Base-by-base conservation (phyloP, 345 rosid genomes). In the Lenwebbia sp. region DNA sequence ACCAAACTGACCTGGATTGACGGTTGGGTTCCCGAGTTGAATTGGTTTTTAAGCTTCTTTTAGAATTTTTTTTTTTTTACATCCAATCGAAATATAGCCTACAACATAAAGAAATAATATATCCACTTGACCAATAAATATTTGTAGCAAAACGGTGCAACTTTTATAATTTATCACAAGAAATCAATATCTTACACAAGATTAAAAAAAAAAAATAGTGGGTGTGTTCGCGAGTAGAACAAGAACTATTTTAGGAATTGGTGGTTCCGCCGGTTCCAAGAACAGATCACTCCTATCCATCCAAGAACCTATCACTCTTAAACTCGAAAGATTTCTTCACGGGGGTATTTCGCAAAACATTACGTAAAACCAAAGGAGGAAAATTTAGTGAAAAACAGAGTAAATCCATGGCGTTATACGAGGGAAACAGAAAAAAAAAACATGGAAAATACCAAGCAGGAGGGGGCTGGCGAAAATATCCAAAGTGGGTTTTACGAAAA, bases 161-260 rank as follows among this genome's bases (percentile, higher is more conserved):
- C 70, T 58, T n/a, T 58, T 7, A 3, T 58, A 58, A 58, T 30
- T 58, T 58, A 58, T 58, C 13, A n/a, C 19, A 40, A 47, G 49
- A 47, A 47, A 47, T 47, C 9, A 7, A 8, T 65, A 30, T 65
- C 12, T 65, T 65, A 4, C 3, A 2, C 6, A 8, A 19, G 23
- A 6, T 15, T 4, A 17, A 15, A 15, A 54, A 54, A 30, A 8
- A 33, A 52, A 52, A 65, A 30, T 30, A 5, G 4, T 65, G 12
- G 6, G 47, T 4, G 5, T 6, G 23, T 33, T 40, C 23, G 5
- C 9, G 1, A 15, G 11, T 0, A 1, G 9, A 17, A 65, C 0
- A 0, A 1, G 23, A 33, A 65, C 12, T 1, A 1, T 33, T 19
- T 9, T 4, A 70, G 12, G 3, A 33, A 33, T 4, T 0, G 0